Evolutionary conservation across 352 stramenopile species (phyloP).

Genomic region (Blastocystis sp.): DNA sequence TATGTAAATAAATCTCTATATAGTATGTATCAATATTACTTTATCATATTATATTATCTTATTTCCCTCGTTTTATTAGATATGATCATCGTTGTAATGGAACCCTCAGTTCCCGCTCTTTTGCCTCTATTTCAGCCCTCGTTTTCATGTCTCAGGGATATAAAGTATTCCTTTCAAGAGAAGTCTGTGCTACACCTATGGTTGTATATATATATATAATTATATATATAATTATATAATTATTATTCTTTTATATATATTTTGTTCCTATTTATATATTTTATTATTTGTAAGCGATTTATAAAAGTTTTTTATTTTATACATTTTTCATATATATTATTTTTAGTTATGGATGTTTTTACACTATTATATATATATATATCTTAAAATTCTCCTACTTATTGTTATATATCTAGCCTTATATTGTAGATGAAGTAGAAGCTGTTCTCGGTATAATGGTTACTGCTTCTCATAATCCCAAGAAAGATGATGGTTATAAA

Average conservation of each 20-base stretch:
- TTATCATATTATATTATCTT: constrained; percentile 54
- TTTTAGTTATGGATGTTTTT: constrained; percentile 29
- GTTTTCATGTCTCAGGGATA: constrained; percentile 58
- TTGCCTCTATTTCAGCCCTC: constrained; percentile 56
- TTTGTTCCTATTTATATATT: no score
- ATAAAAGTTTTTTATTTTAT: constrained; percentile 40
- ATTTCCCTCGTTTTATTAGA: constrained; percentile 59
- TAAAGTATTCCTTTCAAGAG: constrained; percentile 66
- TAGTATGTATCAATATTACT: constrained; percentile 49
- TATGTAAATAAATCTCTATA: not conserved
- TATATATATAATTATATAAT: no score
- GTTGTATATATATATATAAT: no score
- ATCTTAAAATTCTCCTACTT: constrained; percentile 52
- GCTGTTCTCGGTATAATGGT: constrained; percentile 63
- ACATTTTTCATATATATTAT: constrained; percentile 18
- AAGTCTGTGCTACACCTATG: constrained; percentile 77
- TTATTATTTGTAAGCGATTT: no score
- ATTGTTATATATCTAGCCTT: constrained; percentile 44
- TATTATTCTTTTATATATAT: no score
- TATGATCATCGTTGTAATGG: constrained; percentile 21
- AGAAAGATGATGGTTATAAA: constrained; percentile 87
- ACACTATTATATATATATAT: constrained; percentile 10
- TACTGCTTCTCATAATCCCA: constrained; percentile 90
- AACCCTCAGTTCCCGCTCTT: no score
- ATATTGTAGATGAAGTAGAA: constrained; percentile 45